Percentiles rank a stretch among this genome's conserved stretches.
Evolutionary conservation across 257 asterid species (phyloP).

Genomic region (Rubia yunnanensis): DNA sequence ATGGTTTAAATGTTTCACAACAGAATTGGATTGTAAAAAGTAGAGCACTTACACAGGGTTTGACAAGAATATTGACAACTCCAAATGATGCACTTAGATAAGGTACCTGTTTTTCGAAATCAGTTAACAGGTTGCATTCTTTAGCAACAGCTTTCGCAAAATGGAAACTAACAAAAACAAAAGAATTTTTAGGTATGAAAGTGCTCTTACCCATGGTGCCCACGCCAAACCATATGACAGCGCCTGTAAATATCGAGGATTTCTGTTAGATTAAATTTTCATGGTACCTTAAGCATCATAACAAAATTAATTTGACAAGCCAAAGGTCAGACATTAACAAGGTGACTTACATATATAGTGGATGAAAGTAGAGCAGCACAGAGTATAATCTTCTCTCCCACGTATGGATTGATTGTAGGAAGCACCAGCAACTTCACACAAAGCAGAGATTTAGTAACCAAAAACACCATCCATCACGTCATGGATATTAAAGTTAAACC

Average conservation of each 20-base stretch:
- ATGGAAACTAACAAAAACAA: neutral
- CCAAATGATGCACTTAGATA: conserved; percentile 83
- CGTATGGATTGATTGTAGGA: conserved; percentile 65
- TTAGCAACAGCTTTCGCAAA: neutral
- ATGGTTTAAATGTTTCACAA: conserved; percentile 15
- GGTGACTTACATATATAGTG: conserved; percentile 60
- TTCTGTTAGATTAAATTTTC: conserved; percentile 12
- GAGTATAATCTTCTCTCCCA: conserved; percentile 77
- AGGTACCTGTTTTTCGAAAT: conserved; percentile 53
- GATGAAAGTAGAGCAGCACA: conserved; percentile 67
- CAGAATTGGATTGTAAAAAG: neutral
- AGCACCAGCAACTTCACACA: conserved; percentile 68
- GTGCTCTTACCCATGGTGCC: conserved; percentile 82
- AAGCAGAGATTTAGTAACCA: conserved; percentile 4
- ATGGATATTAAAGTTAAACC: no score
- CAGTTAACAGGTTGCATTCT: conserved; percentile 6
- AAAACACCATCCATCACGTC: no score
- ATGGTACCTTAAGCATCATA: neutral
- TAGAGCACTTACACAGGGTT: conserved; percentile 65
- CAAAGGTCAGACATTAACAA: neutral
- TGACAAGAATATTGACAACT: conserved; percentile 74
- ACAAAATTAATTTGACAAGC: neutral
- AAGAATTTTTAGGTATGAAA: neutral
- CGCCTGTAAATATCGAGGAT: conserved; percentile 41
- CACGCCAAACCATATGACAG: conserved; percentile 88